These are phyloP conservation scores for Phytophthora hybrid DNA, from an alignment of 352 stramenopile genomes.

Conservation along the genomic window DNA sequence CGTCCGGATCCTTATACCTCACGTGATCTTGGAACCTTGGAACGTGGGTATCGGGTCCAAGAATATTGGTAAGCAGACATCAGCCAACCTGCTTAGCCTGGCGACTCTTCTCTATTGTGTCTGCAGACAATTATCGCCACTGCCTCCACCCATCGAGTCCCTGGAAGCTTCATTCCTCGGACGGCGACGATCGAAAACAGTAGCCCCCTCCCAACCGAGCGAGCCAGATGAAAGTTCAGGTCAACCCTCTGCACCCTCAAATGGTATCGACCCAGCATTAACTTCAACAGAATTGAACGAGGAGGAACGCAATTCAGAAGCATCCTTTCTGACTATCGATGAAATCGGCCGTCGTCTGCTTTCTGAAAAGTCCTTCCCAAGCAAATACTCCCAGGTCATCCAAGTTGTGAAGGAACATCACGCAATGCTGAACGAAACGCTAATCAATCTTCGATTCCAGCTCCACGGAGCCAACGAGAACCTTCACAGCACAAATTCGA, in stretches of 20 bases:
- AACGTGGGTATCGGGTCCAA: slow-evolving; percentile 47
- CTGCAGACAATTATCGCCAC: slow-evolving; percentile 46
- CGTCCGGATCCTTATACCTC: slow-evolving; percentile 64
- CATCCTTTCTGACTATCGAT: slow-evolving; percentile 40
- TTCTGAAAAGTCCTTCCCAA: slow-evolving; percentile 41
- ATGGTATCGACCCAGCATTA: background rate
- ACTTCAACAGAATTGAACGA: slow-evolving; percentile 1
- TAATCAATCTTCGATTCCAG: slow-evolving; percentile 20
- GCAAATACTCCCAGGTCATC: slow-evolving; percentile 29
- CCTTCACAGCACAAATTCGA: slow-evolving; percentile 1
- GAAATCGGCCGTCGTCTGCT: slow-evolving; percentile 42
- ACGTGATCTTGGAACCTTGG: slow-evolving; percentile 65
- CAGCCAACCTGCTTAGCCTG: slow-evolving; percentile 54
- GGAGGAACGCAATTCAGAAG: slow-evolving; percentile 1
- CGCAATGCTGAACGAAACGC: slow-evolving; percentile 12
- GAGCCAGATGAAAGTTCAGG: background rate
- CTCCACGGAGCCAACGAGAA: slow-evolving; percentile 2
- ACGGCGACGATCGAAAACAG: slow-evolving; percentile 24
- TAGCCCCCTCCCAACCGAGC: background rate
- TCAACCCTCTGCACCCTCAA: background rate
- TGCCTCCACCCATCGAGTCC: slow-evolving; percentile 38
- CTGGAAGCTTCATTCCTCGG: slow-evolving; percentile 14
- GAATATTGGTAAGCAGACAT: slow-evolving; percentile 32
- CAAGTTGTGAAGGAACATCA: slow-evolving; percentile 44
- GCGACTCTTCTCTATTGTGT: slow-evolving; percentile 68